Evolutionary conservation across 257 asterid genomes (phyloP), one percentile per base, ranked within the genome.

Genomic region (Solanum chmielewskii): DNA sequence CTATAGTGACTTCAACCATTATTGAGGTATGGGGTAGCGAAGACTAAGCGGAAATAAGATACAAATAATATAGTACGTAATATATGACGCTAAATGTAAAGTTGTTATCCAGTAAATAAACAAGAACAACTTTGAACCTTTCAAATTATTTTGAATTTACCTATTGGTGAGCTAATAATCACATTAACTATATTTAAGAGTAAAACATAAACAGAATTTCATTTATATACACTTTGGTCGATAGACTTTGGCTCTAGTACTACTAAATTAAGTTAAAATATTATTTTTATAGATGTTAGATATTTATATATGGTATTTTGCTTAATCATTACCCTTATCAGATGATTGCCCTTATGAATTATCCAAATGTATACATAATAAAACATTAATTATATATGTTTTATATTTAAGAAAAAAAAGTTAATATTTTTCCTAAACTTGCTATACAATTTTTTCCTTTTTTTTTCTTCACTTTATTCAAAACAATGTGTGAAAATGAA

Each of bases 1-100:
- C 95, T 9, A 89, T 91, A 39, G 93, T 91, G 12, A 84, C 87
- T 11, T 5, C 52, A 5, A 0, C 9, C 5, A 39, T 74, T 11
- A 74, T 74, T 11, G 82, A 74, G 31, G 49, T 39, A 5, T 74
- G 52, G 82, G 80, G 56, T 23, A 75, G 7, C 1, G 11, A 75
- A 52, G 23, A 15, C 59, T 47, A 47, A 47, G 20, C 7, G 20
- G 59, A 47, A 47, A 47, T 47, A 47, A 47, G 8, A 47, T 18
- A 15, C 20, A 47, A 14, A 14, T 59, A 21, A 21, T 60, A 23
- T 21, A 49, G 11, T 64, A 64, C 25, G 64, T 64, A n/a, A 62
- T 25, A 12, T n/a, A 4, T 64, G 29, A 4, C n/a, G 29, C 18
- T 25, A 13, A n/a, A 25, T 64, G 35, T 25, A 66, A 66, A 66